Conservation (phyloP, 2,329 filamentous ascomycete genomes). For the Trichoderma sp. region DNA sequence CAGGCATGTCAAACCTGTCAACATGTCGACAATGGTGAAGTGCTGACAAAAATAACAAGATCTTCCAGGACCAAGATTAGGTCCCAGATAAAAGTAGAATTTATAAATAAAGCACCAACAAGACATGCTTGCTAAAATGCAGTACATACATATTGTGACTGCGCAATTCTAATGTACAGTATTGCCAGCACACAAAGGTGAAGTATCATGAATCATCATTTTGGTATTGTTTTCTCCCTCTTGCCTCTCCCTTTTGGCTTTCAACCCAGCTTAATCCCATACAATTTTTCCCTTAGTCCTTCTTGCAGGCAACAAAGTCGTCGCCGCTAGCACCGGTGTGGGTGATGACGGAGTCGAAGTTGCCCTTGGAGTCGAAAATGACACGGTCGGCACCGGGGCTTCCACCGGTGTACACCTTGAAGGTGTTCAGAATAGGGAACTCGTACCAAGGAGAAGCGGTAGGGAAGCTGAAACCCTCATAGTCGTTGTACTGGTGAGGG, state of each 20-base stretch:
- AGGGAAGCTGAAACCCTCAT: slow-evolving; percentile 37
- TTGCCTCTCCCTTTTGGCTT: not conserved
- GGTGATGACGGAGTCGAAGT: slow-evolving; percentile 63
- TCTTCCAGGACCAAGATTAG: not conserved
- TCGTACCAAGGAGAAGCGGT: slow-evolving; percentile 38
- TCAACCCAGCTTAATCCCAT: not conserved
- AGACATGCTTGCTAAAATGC: slow-evolving; percentile 1
- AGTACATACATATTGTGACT: slow-evolving; percentile 5
- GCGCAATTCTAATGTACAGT: not conserved
- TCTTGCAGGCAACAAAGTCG: slow-evolving; percentile 61
- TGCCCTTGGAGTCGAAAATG: slow-evolving; percentile 52
- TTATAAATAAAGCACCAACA: not conserved
- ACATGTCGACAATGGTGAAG: not conserved
- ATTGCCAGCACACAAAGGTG: not conserved
- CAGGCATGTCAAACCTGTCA: not conserved
- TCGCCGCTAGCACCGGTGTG: slow-evolving; percentile 68
- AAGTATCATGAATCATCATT: not conserved
- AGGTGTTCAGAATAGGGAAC: slow-evolving; percentile 36
- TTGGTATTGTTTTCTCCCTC: not conserved
- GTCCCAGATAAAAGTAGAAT: not conserved
- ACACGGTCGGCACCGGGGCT: slow-evolving; percentile 64
- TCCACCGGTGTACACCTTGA: slow-evolving; percentile 37
- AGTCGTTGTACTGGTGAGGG: slow-evolving; percentile 41
- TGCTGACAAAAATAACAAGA: not conserved
- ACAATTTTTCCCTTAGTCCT: not conserved